Evolutionary conservation across 768 basidiomycete genomes (phyloP).

Genomic region (Termitomyces sp.): DNA sequence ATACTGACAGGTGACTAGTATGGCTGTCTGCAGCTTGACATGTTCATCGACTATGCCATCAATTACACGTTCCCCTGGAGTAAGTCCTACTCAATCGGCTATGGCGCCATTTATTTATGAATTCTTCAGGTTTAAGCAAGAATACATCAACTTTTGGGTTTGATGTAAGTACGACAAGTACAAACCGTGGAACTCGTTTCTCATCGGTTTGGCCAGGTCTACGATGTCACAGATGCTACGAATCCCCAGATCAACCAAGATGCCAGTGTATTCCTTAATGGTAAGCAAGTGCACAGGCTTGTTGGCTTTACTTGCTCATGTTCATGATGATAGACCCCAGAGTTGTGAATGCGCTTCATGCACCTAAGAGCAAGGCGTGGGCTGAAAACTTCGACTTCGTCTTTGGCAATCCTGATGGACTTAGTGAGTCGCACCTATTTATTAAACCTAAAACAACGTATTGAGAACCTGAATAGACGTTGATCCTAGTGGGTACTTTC

Average conservation of each 20-base stretch:
- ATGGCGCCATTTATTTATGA: not conserved
- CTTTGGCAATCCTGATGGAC: slow-evolving; percentile 27
- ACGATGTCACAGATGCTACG: slow-evolving; percentile 52
- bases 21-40: slow-evolving; percentile 57
- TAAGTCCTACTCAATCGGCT: slow-evolving; percentile 6
- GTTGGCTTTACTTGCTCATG: not conserved
- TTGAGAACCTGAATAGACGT: slow-evolving; percentile 16
- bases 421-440: slow-evolving; percentile 16
- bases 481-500: slow-evolving; percentile 29
- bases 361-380: slow-evolving; percentile 56
- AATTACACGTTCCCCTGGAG: slow-evolving; percentile 68
- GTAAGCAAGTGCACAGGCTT: slow-evolving; percentile 36
- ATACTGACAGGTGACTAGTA: slow-evolving; percentile 31
- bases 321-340: slow-evolving; percentile 34
- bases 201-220: slow-evolving; percentile 27
- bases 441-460: not conserved
- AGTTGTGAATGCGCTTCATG: slow-evolving; percentile 59
- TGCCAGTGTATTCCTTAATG: slow-evolving; percentile 55
- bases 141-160: slow-evolving; percentile 29
- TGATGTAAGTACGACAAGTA: slow-evolving; percentile 21
- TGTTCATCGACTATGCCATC: slow-evolving; percentile 65
- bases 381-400: slow-evolving; percentile 27
- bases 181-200: not conserved
- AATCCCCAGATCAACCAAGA: slow-evolving; percentile 45
- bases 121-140: slow-evolving; percentile 18